These are phyloP conservation scores for Orychophragmus violaceus DNA, from an alignment of 345 rosid species.

Conservation along the genomic window DNA sequence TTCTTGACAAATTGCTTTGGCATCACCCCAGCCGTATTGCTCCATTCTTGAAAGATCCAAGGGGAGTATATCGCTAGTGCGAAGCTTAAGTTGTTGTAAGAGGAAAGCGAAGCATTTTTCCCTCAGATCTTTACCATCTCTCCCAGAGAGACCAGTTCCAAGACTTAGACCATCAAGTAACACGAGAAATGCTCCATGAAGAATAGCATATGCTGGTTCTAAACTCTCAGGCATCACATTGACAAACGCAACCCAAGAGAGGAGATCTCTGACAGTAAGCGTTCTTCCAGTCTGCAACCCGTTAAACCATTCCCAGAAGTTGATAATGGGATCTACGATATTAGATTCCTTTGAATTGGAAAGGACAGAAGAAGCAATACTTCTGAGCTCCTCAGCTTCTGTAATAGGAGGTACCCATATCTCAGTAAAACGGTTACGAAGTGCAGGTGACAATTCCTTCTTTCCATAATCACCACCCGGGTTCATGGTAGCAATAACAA, in stretches of 20 bases:
- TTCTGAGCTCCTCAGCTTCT: conserved; percentile 61
- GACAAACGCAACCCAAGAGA: conserved; percentile 81
- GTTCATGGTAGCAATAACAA: conserved; percentile 93
- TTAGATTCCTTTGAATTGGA: conserved; percentile 34
- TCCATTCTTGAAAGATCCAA: conserved; percentile 47
- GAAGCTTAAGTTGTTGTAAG: conserved; percentile 49
- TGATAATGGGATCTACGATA: conserved; percentile 57
- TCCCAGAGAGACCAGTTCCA: conserved; percentile 72
- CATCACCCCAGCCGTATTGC: conserved; percentile 81
- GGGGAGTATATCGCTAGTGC: conserved; percentile 14
- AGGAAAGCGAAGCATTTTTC: conserved; percentile 63
- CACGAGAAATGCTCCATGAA: conserved; percentile 90
- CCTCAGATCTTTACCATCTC: conserved; percentile 54
- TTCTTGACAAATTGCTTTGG: conserved; percentile 30
- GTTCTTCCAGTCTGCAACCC: conserved; percentile 61
- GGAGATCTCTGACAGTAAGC: conserved; percentile 89
- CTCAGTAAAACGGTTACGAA: conserved; percentile 94
- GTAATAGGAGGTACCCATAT: conserved; percentile 89
- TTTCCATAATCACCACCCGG: conserved; percentile 99
- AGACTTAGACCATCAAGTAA: conserved; percentile 86
- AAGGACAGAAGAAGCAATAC: conserved; percentile 56
- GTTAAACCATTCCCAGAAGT: conserved; percentile 88
- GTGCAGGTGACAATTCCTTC: conserved; percentile 96
- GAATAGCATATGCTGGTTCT: conserved; percentile 53
- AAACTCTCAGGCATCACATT: conserved; percentile 46